These are phyloP conservation scores for Cyberlindnera samutprakarnensis DNA, from an alignment of 805 yeast species.

Conservation along the genomic window DNA sequence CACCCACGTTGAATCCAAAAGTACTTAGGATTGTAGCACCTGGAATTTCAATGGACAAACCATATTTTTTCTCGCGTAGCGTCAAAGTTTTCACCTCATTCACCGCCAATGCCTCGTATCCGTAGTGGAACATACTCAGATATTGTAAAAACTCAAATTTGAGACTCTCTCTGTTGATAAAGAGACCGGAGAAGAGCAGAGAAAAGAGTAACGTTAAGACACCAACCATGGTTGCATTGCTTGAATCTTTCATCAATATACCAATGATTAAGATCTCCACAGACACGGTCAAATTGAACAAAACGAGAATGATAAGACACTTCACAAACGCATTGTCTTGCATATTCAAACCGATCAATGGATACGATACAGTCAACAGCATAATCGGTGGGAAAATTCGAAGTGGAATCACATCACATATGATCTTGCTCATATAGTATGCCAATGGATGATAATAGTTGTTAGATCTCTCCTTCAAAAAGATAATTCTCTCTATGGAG, in stretches of 20 bases:
- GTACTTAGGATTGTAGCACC: constrained; percentile 96
- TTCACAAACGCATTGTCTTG: constrained; percentile 66
- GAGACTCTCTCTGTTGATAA: constrained; percentile 68
- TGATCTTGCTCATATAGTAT: constrained; percentile 75
- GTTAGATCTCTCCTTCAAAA: constrained; percentile 88
- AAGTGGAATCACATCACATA: constrained; percentile 89
- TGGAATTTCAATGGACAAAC: constrained; percentile 90
- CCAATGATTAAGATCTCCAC: constrained; percentile 84
- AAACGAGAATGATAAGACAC: constrained; percentile 58
- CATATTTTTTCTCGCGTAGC: constrained; percentile 82
- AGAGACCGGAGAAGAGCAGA: constrained; percentile 86
- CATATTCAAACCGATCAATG: constrained; percentile 82
- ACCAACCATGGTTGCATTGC: constrained; percentile 86
- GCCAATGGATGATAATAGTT: constrained; percentile 86
- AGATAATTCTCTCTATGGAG: constrained; percentile 80
- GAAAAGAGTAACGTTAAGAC: constrained; percentile 80
- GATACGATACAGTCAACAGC: constrained; percentile 74
- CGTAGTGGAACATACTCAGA: constrained; percentile 89
- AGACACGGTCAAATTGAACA: constrained; percentile 84
- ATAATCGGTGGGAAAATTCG: constrained; percentile 89
- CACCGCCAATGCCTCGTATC: constrained; percentile 86
- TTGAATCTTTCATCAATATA: constrained; percentile 78
- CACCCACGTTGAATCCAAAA: constrained; percentile 85
- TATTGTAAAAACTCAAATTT: constrained; percentile 71
- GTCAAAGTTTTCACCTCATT: constrained; percentile 88